Evolutionary conservation across 768 basidiomycete genomes (phyloP).

Genomic region (Cubamyces lactineus): DNA sequence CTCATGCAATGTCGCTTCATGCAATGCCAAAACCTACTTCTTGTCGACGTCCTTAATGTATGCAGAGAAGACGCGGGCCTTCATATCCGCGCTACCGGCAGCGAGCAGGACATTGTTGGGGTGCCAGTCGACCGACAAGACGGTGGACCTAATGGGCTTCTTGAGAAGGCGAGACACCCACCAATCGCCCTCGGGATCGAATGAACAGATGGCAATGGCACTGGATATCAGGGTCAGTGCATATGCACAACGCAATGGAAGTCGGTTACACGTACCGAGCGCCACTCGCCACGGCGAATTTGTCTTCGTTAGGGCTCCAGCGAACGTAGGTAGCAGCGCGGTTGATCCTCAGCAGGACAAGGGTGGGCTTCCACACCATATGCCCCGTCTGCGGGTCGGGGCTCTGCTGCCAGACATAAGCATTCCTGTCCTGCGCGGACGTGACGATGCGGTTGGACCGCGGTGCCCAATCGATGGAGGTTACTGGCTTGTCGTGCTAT

Average conservation of each 20-base stretch:
- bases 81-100: constrained; percentile 97
- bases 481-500: constrained; percentile 97
- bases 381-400: constrained; percentile 73
- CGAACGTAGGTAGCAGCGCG: constrained; percentile 92
- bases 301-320: constrained; percentile 98
- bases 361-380: constrained; percentile 88
- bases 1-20: no score
- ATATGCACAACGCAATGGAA: not conserved
- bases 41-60: constrained; percentile 98
- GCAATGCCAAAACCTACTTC: constrained; percentile 58
- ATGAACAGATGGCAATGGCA: constrained; percentile 94
- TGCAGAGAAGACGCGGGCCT: constrained; percentile 96
- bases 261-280: constrained; percentile 62
- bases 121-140: constrained; percentile 95
- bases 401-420: constrained; percentile 95
- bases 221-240: constrained; percentile 43
- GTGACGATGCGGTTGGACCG: constrained; percentile 97
- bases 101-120: constrained; percentile 98
- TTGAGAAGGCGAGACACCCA: constrained; percentile 97
- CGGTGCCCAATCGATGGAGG: constrained; percentile 98
- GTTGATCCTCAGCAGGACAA: constrained; percentile 95
- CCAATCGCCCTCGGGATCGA: constrained; percentile 98
- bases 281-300: constrained; percentile 97
- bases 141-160: constrained; percentile 96
- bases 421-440: constrained; percentile 98